Percentiles rank a stretch among this genome's conserved stretches.
These are phyloP conservation scores for Geum urbanum DNA, from an alignment of 306 rosid genomes.

Conservation along the genomic window DNA sequence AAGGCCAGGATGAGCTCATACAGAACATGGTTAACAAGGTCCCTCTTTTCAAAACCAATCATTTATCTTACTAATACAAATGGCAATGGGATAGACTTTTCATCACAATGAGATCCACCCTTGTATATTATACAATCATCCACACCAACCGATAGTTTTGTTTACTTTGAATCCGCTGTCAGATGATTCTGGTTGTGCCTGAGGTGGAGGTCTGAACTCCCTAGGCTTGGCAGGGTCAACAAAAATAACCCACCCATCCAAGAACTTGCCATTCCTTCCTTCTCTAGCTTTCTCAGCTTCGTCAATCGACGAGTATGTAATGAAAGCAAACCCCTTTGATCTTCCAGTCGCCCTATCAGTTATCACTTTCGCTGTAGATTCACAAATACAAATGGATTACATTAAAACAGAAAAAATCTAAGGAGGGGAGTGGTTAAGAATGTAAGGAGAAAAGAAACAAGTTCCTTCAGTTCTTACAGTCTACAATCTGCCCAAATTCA, in stretches of 20 bases:
- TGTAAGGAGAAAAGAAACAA: background rate
- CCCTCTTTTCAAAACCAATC: background rate
- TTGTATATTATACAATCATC: conserved; percentile 38
- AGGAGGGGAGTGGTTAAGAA: background rate
- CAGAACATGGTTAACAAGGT: background rate
- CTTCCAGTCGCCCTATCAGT: conserved; percentile 75
- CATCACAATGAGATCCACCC: conserved; percentile 2
- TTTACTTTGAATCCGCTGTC: conserved; percentile 64
- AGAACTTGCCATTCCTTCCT: conserved; percentile 83
- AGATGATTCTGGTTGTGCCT: conserved; percentile 48
- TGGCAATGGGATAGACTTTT: background rate
- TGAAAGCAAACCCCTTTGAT: conserved; percentile 85
- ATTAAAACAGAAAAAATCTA: conserved; percentile 22
- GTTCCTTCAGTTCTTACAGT: conserved; percentile 34
- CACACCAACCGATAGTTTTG: conserved; percentile 91
- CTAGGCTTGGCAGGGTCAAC: conserved; percentile 93
- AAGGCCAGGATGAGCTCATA: background rate
- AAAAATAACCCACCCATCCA: conserved; percentile 97
- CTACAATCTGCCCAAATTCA: conserved; percentile 67
- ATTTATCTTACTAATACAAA: background rate
- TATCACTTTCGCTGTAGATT: conserved; percentile 68
- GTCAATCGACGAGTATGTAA: conserved; percentile 53
- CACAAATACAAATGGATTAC: conserved; percentile 14
- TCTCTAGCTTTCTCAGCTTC: conserved; percentile 85
- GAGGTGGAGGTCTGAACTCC: conserved; percentile 67